Evolutionary conservation across 2,329 filamentous ascomycete genomes (phyloP), one percentile per base, ranked within the genome.

Genomic region (Colletotrichum acutatum): DNA sequence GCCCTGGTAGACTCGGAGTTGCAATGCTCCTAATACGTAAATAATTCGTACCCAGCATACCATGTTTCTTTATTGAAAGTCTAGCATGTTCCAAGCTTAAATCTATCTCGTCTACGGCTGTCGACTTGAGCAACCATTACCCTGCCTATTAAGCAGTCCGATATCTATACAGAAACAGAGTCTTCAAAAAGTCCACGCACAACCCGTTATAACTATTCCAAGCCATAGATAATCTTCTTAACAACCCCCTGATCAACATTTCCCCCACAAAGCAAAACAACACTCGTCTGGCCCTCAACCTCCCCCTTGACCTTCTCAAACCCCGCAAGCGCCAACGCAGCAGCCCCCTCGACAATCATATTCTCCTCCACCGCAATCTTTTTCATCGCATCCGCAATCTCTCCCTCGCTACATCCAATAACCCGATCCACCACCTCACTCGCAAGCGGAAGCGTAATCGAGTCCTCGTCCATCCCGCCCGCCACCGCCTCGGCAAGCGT

Each of bases 341-440:
- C 76, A 26, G 77, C 74, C 1, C 77, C 76, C 32, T 78, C 77
- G 1, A 77, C 76, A 30, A 78, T 64, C 77, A 78, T 77, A 37
- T 78, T 78, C 68, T 78, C 75, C 7, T 75, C 74, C 26, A 77
- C 65, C 5, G 72, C 75, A 5, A 78, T 62, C 2, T 37, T 22
- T 57, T 63, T 75, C 46, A 77, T 52, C 0, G 72, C 67, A 4
- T 42, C 66, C 3, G 73, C 71, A 19, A 76, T 78, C 5, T 76
- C 72, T 0, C 56, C 73, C 30, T 78, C 76, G 30, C 64, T 26
- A 30, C 77, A 78, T 2, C 76, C 77, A 8, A 78, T 30, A 19
- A 78, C 76, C 16, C 75, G 54, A 5, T 78, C 74, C 0, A 78
- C 71, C n/a, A 78, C 77, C 0, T 71, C 75, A 26, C 19, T 65